Base-by-base conservation (phyloP, 2,329 filamentous ascomycete species). In the Rutstroemia sp. region DNA sequence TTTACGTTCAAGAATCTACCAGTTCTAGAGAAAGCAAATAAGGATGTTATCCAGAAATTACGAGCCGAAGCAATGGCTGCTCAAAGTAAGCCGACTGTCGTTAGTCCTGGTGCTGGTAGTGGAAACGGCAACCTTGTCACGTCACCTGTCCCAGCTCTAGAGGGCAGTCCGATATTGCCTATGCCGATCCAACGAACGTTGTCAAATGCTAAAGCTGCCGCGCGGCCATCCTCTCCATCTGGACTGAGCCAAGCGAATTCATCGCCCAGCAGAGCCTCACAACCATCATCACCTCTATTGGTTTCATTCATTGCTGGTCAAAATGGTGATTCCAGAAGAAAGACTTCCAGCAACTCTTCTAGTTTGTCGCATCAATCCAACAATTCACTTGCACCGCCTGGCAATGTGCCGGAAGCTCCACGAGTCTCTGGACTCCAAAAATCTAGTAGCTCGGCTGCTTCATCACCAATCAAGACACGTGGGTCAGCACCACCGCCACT, bases 1-100 rank as follows among this genome's bases (percentile, higher is more conserved):
- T 99, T 99, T 72, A 84, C 90, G 41, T 99, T 96, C 78, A 99
- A 99, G 75, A 99, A 99, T 66, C 75, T 99, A 49, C 92, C 92
- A 0, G 92, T 97, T 19, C 78, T 99, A 18, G 94, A 97, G 67
- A 97, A 96, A 71, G 94, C 94, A 54, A 99, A 99, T 73, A 99
- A 99, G 70, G 94, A 99, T 66, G 91, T 97, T 30, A 96, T 99
- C 34, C 92, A 97, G 66, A 97, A 97, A 71, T 77, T 99, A 57
- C 86, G 92, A 10, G 90, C 92, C 21, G 92, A 97, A 71, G 92
- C 94, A 3, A 79, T 96, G 74, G 91, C 82, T 2, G 73, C 77
- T 2, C 82, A 85, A 63, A 81, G 71, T 66, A 85, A 85, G 66
- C 66, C 72, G 38, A 49, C 49, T 12, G 51, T 61, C 18, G 54